Percentiles rank a stretch among this genome's conserved stretches.
These are phyloP conservation scores for Hibiscus tridactylites DNA, from an alignment of 345 rosid species.

Conservation along the genomic window DNA sequence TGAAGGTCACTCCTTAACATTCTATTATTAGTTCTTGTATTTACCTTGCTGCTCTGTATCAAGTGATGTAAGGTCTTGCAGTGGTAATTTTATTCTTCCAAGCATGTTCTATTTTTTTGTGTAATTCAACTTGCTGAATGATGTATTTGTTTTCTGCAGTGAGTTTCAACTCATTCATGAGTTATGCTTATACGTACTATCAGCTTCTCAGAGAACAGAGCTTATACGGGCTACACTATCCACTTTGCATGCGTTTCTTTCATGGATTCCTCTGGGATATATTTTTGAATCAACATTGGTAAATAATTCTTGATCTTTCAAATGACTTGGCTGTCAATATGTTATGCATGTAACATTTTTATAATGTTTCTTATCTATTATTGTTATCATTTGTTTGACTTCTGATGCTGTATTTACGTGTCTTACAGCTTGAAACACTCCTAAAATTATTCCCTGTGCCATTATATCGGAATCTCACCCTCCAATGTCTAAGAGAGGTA, in stretches of 20 bases:
- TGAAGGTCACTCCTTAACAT: background rate
- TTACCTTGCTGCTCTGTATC: background rate
- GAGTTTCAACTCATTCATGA: conserved; percentile 98
- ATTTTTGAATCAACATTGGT: conserved; percentile 98
- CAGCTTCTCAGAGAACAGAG: conserved; percentile 93
- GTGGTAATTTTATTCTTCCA: background rate
- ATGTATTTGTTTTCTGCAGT: conserved; percentile 41
- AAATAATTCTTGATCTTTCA: conserved; percentile 17
- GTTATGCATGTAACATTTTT: background rate
- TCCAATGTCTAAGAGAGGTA: conserved; percentile 98
- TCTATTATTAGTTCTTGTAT: background rate
- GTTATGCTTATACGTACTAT: conserved; percentile 88
- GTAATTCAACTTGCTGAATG: background rate
- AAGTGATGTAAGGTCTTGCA: background rate
- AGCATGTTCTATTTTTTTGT: background rate
- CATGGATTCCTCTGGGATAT: conserved; percentile 98
- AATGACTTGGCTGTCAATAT: background rate
- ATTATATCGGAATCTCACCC: conserved; percentile 81
- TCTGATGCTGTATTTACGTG: background rate
- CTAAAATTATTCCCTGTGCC: conserved; percentile 73
- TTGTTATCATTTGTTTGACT: background rate
- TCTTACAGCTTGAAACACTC: conserved; percentile 82
- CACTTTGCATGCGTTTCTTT: conserved; percentile 95
- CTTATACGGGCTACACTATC: conserved; percentile 89
- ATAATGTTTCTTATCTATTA: background rate